Evolutionary conservation across 2,329 filamentous ascomycete species (phyloP).

Genomic region (Neurospora crassa): DNA sequence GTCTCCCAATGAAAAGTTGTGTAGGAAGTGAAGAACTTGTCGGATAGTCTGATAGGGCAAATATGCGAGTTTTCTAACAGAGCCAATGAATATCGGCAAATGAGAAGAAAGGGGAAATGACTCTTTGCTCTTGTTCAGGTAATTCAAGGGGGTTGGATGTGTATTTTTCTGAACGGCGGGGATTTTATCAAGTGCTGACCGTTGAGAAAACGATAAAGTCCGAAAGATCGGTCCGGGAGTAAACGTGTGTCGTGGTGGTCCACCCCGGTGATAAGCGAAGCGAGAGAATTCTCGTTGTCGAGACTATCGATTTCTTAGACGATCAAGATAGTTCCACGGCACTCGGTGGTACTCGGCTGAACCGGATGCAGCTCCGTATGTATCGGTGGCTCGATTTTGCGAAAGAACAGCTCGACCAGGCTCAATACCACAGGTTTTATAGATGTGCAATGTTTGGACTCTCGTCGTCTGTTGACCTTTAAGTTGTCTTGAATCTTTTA

Average conservation of each 20-base stretch:
- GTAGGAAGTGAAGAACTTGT: not conserved
- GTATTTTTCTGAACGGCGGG: not conserved
- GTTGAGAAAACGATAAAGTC: not conserved
- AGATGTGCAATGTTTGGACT: not conserved
- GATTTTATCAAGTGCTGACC: not conserved
- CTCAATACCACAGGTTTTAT: not conserved
- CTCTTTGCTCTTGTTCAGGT: not conserved
- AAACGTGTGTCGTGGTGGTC: not conserved
- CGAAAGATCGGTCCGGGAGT: not conserved
- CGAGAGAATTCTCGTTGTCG: not conserved
- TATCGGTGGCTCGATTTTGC: not conserved
- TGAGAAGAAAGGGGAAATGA: not conserved
- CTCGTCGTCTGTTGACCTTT: not conserved
- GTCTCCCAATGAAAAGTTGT: not conserved
- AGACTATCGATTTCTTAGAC: not conserved
- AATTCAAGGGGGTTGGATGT: not conserved
- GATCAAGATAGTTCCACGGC: not conserved
- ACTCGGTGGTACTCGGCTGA: not conserved
- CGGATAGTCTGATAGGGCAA: not conserved
- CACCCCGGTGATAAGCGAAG: not conserved
- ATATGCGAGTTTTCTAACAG: not conserved
- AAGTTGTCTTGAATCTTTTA: not conserved
- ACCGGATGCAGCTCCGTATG: not conserved
- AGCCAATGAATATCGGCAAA: not conserved
- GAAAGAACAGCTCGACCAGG: not conserved